phyloP scores from a whole-genome alignment of 169 alveolate genomes.

The Theileria sp. region DNA sequence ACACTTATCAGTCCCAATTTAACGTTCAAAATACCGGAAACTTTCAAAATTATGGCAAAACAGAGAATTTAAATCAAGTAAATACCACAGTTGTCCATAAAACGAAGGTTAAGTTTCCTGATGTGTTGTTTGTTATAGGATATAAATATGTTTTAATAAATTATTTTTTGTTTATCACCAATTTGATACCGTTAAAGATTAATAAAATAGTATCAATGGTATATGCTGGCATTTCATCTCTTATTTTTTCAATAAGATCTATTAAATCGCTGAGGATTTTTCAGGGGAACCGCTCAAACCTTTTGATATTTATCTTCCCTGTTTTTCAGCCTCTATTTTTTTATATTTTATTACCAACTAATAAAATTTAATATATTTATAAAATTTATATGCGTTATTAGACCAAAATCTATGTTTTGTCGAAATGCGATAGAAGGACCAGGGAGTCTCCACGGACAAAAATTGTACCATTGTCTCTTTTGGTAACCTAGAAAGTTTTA shows the following conservation, averaged over 20 bases:
- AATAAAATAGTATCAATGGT: slow-evolving; percentile 13
- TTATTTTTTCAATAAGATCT: slow-evolving; percentile 45
- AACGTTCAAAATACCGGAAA: neutral
- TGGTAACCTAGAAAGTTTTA: slow-evolving; percentile 27
- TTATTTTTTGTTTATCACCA: slow-evolving; percentile 26
- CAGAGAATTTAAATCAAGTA: neutral
- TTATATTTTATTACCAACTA: slow-evolving; percentile 44
- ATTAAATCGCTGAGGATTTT: slow-evolving; percentile 26
- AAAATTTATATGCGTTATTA: slow-evolving; percentile 19
- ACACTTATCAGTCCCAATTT: neutral
- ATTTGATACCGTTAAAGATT: slow-evolving; percentile 21
- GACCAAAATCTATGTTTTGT: neutral
- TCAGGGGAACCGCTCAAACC: slow-evolving; percentile 20
- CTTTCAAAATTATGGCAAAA: slow-evolving; percentile 9
- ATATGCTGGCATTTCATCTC: slow-evolving; percentile 25
- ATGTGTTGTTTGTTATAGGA: slow-evolving; percentile 48
- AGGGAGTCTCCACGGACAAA: slow-evolving; percentile 88
- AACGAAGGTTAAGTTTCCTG: slow-evolving; percentile 11
- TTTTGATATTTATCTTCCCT: slow-evolving; percentile 51
- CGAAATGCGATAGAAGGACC: slow-evolving; percentile 81
- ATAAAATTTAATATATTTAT: slow-evolving; percentile 9
- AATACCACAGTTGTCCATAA: neutral
- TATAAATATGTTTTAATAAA: slow-evolving; percentile 58
- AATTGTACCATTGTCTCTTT: slow-evolving; percentile 75
- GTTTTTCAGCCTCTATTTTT: slow-evolving; percentile 55